A percentile compares a stretch with the other conserved stretches of the same genome.
Evolutionary conservation across 202 grass and related monocot species (phyloP).

Genomic region (Panicum virgatum): DNA sequence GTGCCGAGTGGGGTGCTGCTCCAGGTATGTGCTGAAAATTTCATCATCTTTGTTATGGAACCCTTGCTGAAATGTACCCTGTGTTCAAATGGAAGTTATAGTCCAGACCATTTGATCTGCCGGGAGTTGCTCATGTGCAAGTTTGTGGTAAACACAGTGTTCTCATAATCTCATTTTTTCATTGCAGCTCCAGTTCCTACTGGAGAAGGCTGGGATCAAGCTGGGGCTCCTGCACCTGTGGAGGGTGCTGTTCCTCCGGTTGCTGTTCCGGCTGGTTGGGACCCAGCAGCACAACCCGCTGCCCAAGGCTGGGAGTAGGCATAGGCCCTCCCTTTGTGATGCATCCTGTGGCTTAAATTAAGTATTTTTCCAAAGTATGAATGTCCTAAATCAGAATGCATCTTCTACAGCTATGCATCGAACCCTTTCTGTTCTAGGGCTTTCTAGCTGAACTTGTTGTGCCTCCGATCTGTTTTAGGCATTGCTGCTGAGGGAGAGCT

Average conservation of each 20-base stretch:
- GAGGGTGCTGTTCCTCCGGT: conserved; percentile 32
- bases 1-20: conserved; percentile 57
- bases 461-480: conserved; percentile 15
- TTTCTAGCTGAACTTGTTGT: conserved; percentile 41
- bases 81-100: background rate
- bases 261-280: conserved; percentile 61
- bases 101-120: background rate
- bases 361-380: conserved; percentile 45
- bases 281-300: conserved; percentile 34
- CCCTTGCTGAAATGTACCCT: background rate
- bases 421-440: conserved; percentile 36
- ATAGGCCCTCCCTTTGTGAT: background rate
- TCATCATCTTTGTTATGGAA: background rate
- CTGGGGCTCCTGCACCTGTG: conserved; percentile 36
- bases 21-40: conserved; percentile 37
- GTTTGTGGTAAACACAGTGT: background rate
- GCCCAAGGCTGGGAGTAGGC: conserved; percentile 64
- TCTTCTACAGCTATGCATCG: conserved; percentile 36
- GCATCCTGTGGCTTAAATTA: conserved; percentile 24
- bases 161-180: background rate
- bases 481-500: background rate
- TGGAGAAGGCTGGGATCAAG: conserved; percentile 72
- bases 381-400: conserved; percentile 20
- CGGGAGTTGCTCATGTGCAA: background rate
- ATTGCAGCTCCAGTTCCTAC: conserved; percentile 56